Percentiles rank a stretch among this genome's conserved stretches.
phyloP scores from a whole-genome alignment of 805 yeast species.

The Debaryomyces maramus region DNA sequence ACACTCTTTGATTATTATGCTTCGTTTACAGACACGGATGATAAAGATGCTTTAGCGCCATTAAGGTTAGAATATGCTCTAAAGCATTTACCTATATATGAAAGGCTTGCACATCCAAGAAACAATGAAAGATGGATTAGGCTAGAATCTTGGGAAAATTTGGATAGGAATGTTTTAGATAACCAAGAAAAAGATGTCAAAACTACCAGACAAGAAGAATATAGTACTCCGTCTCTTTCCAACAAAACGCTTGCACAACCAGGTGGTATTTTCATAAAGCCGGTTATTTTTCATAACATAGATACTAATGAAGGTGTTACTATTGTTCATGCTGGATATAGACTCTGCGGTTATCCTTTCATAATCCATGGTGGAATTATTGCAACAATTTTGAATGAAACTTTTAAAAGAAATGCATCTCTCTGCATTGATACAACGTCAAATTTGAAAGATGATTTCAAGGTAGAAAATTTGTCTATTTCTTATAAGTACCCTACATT shows the following conservation, averaged over 20 bases:
- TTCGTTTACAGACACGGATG: constrained; percentile 18
- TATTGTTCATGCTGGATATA: constrained; percentile 74
- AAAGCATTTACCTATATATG: constrained; percentile 50
- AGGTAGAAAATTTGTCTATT: constrained; percentile 48
- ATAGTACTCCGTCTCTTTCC: constrained; percentile 21
- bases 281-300: constrained; percentile 62
- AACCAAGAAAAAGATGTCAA: constrained; percentile 12
- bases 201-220: constrained; percentile 16
- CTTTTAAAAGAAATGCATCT: constrained; percentile 56
- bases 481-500: constrained; percentile 71
- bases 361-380: constrained; percentile 86
- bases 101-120: constrained; percentile 44
- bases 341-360: constrained; percentile 83
- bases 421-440: constrained; percentile 36
- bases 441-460: constrained; percentile 44
- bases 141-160: constrained; percentile 45
- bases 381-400: constrained; percentile 78
- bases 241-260: constrained; percentile 60
- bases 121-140: constrained; percentile 49
- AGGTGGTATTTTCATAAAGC: constrained; percentile 78
- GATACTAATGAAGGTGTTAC: constrained; percentile 60
- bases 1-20: constrained; percentile 25
- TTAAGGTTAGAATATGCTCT: constrained; percentile 49
- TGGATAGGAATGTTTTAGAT: constrained; percentile 38
- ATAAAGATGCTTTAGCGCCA: constrained; percentile 25